Conservation (phyloP, 1,284 basidiomycete species). For the Coniferiporia sulphurascens region DNA sequence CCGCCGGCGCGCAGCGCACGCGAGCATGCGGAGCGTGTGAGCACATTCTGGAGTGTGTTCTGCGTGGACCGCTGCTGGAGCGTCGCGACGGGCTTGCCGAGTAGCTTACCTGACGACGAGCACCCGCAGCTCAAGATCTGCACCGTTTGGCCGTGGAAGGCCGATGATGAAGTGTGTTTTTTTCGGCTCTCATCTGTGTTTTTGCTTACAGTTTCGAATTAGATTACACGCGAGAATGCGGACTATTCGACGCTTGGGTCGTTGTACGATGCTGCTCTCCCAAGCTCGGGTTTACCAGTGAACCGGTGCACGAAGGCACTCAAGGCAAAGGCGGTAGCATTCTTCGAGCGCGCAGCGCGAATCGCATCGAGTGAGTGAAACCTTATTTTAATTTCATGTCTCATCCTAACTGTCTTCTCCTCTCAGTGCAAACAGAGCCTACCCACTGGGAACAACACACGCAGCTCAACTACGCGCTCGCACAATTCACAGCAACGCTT, state of each 20-base stretch:
- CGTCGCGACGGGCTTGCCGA: slow-evolving; percentile 47
- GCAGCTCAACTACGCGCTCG: slow-evolving; percentile 38
- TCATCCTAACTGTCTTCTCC: slow-evolving; percentile 4
- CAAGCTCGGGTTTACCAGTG: not conserved
- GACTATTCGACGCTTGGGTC: slow-evolving; percentile 18
- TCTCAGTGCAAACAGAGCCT: slow-evolving; percentile 12
- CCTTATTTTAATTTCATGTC: slow-evolving; percentile 17
- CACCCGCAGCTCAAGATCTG: slow-evolving; percentile 43
- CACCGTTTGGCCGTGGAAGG: slow-evolving; percentile 43
- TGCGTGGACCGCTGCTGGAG: slow-evolving; percentile 56
- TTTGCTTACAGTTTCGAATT: no score
- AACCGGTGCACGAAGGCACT: slow-evolving; percentile 26
- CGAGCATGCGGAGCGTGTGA: slow-evolving; percentile 44
- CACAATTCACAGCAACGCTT: slow-evolving; percentile 37
- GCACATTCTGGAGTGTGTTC: slow-evolving; percentile 58
- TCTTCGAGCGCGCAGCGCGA: slow-evolving; percentile 48
- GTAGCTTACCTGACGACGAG: slow-evolving; percentile 48
- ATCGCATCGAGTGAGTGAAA: slow-evolving; percentile 35
- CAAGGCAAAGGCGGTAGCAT: slow-evolving; percentile 42
- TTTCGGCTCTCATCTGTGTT: no score
- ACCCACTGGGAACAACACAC: slow-evolving; percentile 35
- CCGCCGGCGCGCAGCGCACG: slow-evolving; percentile 34
- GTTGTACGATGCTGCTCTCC: slow-evolving; percentile 1
- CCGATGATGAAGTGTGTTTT: not conserved
- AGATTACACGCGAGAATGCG: slow-evolving; percentile 2